Base-by-base conservation (phyloP, 176 grass and related monocot genomes). In the Avena sativa region DNA sequence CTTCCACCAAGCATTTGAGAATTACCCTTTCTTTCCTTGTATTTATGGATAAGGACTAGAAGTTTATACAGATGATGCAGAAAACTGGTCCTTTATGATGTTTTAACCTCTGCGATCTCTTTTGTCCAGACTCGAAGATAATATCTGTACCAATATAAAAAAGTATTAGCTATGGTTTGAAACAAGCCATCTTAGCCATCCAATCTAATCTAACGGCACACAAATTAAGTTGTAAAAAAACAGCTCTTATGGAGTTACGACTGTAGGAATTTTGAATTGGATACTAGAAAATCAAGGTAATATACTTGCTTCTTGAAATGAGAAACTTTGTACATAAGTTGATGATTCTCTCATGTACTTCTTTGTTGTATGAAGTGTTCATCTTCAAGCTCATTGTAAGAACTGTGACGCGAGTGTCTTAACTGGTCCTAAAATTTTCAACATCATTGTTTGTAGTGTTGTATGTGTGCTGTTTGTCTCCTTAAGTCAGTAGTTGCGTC, bases 401-500 rank as follows among this genome's bases (percentile, higher is more conserved):
- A 79, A 53, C 21, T 78, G 61, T 83, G 52, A 17, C 13, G 66
- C 77, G 50, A 88, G 40, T 79, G 74, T 38, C 79, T 67, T 36
- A 81, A 49, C 43, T 71, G 20, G 15, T 84, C 81, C 34, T 23
- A 60, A 60, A 14, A 57, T 62, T n/a, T 59, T 74, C 34, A 66
- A 9, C 46, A 48, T 48, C 47, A 79, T 85, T 44, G 19, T 23
- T 17, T 17, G 9, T 80, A 74, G 7, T 44, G 19, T 20, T 77
- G 74, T 34, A 77, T 84, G 74, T 65, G 48, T 25, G 17, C 6
- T 67, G 23, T 80, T 87, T 79, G 28, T 79, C 73, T 84, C 58
- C 26, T 71, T 79, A 82, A 71, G 52, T 86, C 32, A 65, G 58
- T 47, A 80, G 28, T 74, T 89, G 30, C 55, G 17, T 12, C 16